Percentiles rank a stretch among this genome's conserved stretches.
These are phyloP conservation scores for Aspergillus sclerotiicarbonarius DNA, from an alignment of 495 filamentous ascomycete species.

Conservation along the genomic window DNA sequence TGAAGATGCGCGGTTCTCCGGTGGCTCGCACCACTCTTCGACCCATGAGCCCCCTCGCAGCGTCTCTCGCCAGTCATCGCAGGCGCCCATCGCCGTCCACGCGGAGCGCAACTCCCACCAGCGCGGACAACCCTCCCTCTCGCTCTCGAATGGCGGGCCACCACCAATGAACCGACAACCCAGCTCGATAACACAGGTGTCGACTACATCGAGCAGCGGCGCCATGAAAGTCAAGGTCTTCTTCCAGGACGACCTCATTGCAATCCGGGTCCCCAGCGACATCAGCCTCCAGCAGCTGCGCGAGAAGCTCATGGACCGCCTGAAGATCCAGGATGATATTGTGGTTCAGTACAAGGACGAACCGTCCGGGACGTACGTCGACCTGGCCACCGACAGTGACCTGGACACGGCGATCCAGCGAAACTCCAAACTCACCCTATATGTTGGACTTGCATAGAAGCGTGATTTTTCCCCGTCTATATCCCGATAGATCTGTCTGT, in stretches of 20 bases:
- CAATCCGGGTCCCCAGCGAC: conserved; percentile 80
- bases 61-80: conserved; percentile 73
- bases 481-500: conserved; percentile 12
- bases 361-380: conserved; percentile 66
- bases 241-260: conserved; percentile 85
- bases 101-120: conserved; percentile 61
- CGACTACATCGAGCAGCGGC: conserved; percentile 47
- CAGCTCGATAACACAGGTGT: conserved; percentile 71
- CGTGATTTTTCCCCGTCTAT: conserved; percentile 13
- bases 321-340: conserved; percentile 71
- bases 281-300: conserved; percentile 75
- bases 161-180: conserved; percentile 66
- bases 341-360: conserved; percentile 87
- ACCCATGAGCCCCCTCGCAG: conserved; percentile 48
- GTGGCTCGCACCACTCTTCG: conserved; percentile 70
- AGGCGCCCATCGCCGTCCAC: conserved; percentile 64
- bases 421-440: conserved; percentile 84
- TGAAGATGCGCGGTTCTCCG: conserved; percentile 68
- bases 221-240: conserved; percentile 91
- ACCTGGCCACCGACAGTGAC: conserved; percentile 75
- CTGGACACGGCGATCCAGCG: conserved; percentile 74
- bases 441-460: conserved; percentile 58
- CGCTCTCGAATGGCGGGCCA: conserved; percentile 41
- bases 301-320: conserved; percentile 74
- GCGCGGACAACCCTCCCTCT: conserved; percentile 47